A percentile compares a stretch with the other conserved stretches of the same genome.
Conservation (phyloP, 768 basidiomycete species). For the Kwoniella sp. region DNA sequence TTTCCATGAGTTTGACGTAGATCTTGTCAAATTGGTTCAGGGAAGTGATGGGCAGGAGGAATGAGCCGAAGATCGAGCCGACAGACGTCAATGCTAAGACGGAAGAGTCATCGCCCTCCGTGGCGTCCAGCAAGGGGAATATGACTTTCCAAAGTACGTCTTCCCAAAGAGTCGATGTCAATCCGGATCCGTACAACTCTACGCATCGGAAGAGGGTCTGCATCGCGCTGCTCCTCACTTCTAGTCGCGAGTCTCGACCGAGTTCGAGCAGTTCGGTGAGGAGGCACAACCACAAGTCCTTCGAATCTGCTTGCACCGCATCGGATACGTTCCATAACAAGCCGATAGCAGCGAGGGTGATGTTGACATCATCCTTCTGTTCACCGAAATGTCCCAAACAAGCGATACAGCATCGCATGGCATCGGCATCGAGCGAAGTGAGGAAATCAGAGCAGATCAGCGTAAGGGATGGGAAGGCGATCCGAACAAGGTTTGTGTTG, state of each 20-base stretch:
- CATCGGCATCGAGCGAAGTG: slow-evolving; percentile 73
- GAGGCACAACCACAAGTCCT: slow-evolving; percentile 90
- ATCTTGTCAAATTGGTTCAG: slow-evolving; percentile 70
- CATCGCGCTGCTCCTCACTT: slow-evolving; percentile 90
- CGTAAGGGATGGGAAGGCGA: slow-evolving; percentile 90
- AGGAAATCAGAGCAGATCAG: slow-evolving; percentile 87
- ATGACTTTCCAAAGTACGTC: slow-evolving; percentile 88
- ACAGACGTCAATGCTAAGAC: slow-evolving; percentile 80
- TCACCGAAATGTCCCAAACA: slow-evolving; percentile 89
- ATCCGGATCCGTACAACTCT: slow-evolving; percentile 85
- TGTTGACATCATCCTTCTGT: slow-evolving; percentile 87
- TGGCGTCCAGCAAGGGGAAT: slow-evolving; percentile 69
- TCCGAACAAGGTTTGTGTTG: slow-evolving; percentile 76
- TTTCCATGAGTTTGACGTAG: slow-evolving; percentile 73
- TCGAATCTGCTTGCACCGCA: slow-evolving; percentile 83
- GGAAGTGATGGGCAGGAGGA: slow-evolving; percentile 73
- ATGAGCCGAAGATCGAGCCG: slow-evolving; percentile 79
- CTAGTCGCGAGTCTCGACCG: slow-evolving; percentile 77
- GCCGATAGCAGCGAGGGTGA: slow-evolving; percentile 89
- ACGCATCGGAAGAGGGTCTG: slow-evolving; percentile 92
- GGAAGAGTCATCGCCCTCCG: slow-evolving; percentile 79
- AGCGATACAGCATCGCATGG: slow-evolving; percentile 83
- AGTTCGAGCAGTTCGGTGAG: slow-evolving; percentile 78
- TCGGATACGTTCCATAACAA: slow-evolving; percentile 95
- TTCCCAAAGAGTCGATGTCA: slow-evolving; percentile 82